A percentile compares a stretch with the other conserved stretches of the same genome.
phyloP scores from a whole-genome alignment of 768 basidiomycete species.

The Suillus decipiens region DNA sequence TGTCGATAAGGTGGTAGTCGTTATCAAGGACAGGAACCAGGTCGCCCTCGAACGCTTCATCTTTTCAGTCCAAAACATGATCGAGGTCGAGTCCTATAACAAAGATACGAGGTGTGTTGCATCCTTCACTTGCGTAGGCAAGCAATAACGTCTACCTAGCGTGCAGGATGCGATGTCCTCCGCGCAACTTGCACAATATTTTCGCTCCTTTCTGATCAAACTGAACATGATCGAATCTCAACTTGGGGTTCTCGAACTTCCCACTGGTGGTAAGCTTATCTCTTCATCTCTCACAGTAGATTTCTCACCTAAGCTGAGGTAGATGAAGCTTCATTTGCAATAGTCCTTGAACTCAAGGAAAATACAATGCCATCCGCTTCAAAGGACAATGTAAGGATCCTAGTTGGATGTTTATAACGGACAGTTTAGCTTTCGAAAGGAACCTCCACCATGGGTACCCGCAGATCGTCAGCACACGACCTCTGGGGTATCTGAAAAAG shows the following conservation, averaged over 20 bases:
- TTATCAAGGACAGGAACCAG: constrained; percentile 82
- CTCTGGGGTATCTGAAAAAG: constrained; percentile 57
- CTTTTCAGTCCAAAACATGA: constrained; percentile 84
- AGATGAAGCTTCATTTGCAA: constrained; percentile 79
- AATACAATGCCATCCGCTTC: constrained; percentile 56
- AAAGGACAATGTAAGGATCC: constrained; percentile 42
- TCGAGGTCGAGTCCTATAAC: constrained; percentile 67
- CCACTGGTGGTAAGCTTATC: constrained; percentile 38
- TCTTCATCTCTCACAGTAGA: background rate
- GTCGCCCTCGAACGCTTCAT: constrained; percentile 87
- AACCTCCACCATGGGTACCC: constrained; percentile 81
- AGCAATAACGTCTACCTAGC: constrained; percentile 37
- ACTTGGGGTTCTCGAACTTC: constrained; percentile 57
- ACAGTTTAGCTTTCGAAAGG: constrained; percentile 34
- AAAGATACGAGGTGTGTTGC: constrained; percentile 62
- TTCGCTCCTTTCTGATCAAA: constrained; percentile 82
- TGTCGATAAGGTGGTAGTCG: constrained; percentile 77
- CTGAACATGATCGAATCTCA: constrained; percentile 76
- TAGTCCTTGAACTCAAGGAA: constrained; percentile 80
- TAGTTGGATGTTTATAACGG: background rate
- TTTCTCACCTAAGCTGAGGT: constrained; percentile 8
- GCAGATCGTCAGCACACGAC: constrained; percentile 73
- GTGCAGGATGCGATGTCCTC: constrained; percentile 72
- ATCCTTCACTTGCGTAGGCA: background rate
- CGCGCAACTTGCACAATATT: constrained; percentile 66